Evolutionary conservation across 108 stramenopile genomes (phyloP).

Genomic region (Nitzschia inconspicua): DNA sequence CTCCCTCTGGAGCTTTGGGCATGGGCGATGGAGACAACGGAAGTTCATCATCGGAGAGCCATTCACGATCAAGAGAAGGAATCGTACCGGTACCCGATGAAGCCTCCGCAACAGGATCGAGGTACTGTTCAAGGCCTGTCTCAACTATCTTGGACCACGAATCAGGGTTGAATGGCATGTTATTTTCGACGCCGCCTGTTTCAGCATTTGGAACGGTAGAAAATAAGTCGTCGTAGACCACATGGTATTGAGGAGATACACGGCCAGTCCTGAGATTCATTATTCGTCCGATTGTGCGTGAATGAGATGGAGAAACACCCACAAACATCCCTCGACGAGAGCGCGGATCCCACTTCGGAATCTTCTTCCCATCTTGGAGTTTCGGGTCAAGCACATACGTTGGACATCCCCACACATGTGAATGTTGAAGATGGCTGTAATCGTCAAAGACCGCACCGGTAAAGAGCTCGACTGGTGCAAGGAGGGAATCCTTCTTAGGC

Average conservation of each 20-base stretch:
- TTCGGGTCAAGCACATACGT: constrained; percentile 31
- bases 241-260: constrained; percentile 45
- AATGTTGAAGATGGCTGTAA: background rate
- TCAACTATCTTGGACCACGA: constrained; percentile 6
- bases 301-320: constrained; percentile 29
- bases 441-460: background rate
- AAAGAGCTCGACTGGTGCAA: constrained; percentile 41
- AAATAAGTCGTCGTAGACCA: constrained; percentile 46
- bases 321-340: constrained; percentile 33
- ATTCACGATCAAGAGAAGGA: too few relatives aligned
- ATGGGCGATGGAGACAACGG: too few relatives aligned
- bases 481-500: constrained; percentile 13
- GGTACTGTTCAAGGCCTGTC: background rate
- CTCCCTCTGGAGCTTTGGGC: constrained; percentile 8
- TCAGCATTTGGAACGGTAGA: constrained; percentile 22
- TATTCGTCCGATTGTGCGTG: constrained; percentile 30
- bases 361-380: constrained; percentile 33
- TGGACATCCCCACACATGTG: constrained; percentile 33
- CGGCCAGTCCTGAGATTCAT: constrained; percentile 26
- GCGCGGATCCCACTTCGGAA: constrained; percentile 36
- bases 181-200: background rate
- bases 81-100: too few relatives aligned
- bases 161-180: background rate
- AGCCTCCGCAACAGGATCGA: too few relatives aligned
- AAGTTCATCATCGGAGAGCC: too few relatives aligned